These are phyloP conservation scores for Sungouiozyma ichnusensis DNA, from an alignment of 805 yeast species.

Conservation along the genomic window DNA sequence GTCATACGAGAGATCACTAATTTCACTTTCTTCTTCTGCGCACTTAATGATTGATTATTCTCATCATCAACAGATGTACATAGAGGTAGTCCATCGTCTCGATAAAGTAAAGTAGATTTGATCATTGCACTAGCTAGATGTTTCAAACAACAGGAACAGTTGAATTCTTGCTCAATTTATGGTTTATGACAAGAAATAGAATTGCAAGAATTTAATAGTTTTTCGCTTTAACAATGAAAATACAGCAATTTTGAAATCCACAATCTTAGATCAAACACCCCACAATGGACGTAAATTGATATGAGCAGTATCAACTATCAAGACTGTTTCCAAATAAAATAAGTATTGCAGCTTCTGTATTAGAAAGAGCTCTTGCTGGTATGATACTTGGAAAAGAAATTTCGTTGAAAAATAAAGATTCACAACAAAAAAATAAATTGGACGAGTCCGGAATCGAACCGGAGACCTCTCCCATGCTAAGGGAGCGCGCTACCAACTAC, in stretches of 20 bases:
- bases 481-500: conserved; percentile 77
- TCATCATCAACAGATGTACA: conserved; percentile 87
- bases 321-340: no score
- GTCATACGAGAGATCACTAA: conserved; percentile 63
- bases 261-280: no score
- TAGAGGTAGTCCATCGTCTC: conserved; percentile 76
- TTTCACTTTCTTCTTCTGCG: conserved; percentile 79
- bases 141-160: no score
- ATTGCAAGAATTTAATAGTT: background rate
- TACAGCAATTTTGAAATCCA: no score
- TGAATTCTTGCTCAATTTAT: no score
- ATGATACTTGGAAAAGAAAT: background rate
- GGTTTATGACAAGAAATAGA: no score
- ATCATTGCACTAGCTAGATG: conserved; percentile 45
- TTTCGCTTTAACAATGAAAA: background rate
- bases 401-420: background rate
- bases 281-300: no score
- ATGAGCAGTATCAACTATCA: no score
- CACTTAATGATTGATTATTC: conserved; percentile 46
- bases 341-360: no score
- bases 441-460: conserved; percentile 76
- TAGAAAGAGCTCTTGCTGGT: no score
- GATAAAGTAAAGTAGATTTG: conserved; percentile 52
- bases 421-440: conserved; percentile 26
- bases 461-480: conserved; percentile 73